A percentile compares a stretch with the other conserved stretches of the same genome.
phyloP scores from a whole-genome alignment of 1,284 basidiomycete species.

The Melampsora abietis-canadensis region DNA sequence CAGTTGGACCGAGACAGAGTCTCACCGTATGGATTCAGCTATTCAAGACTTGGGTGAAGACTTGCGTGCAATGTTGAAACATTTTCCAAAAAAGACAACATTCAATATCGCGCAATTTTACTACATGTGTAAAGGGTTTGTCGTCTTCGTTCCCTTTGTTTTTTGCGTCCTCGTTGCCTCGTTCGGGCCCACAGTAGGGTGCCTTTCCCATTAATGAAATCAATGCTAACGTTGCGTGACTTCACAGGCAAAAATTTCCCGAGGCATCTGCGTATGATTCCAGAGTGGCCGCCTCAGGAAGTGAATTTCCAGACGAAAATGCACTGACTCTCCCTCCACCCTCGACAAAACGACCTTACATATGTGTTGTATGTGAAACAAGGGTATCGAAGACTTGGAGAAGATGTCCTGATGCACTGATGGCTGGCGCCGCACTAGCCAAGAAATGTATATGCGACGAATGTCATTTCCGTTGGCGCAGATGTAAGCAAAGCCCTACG shows the following conservation, averaged over 20 bases:
- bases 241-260: conserved; percentile 24
- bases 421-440: conserved; percentile 28
- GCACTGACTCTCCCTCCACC: conserved; percentile 21
- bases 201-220: not conserved
- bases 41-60: conserved; percentile 36
- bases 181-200: too few relatives aligned
- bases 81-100: conserved; percentile 32
- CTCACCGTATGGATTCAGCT: conserved; percentile 27
- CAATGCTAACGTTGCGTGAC: not conserved
- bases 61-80: conserved; percentile 29
- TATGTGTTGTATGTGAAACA: conserved; percentile 38
- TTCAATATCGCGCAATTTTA: conserved; percentile 30
- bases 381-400: conserved; percentile 24
- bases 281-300: conserved; percentile 19
- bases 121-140: conserved; percentile 44
- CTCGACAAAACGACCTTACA: conserved; percentile 35
- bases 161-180: too few relatives aligned
- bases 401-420: conserved; percentile 40
- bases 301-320: conserved; percentile 35
- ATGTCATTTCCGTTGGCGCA: conserved; percentile 37
- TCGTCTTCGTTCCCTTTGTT: not conserved
- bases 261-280: conserved; percentile 28
- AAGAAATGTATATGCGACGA: conserved; percentile 42
- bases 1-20: conserved; percentile 40
- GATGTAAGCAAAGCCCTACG: conserved; percentile 14